Percentiles rank a stretch among this genome's conserved stretches.
Conservation (phyloP, 2,329 filamentous ascomycete species). For the Trichothecium roseum region DNA sequence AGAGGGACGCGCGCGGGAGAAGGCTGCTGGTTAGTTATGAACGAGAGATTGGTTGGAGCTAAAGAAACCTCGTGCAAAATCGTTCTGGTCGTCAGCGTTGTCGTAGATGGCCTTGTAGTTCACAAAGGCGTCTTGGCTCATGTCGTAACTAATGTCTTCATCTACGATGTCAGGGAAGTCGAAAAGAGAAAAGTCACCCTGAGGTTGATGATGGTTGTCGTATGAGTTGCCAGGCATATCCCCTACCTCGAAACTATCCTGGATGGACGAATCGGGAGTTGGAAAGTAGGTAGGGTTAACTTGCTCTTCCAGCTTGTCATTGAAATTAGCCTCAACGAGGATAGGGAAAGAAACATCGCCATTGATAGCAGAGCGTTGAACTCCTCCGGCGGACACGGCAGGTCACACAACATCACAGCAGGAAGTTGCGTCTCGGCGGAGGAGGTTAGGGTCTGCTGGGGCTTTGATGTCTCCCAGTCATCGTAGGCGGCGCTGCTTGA, state of each 20-base stretch:
- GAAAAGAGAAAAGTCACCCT: constrained; percentile 16
- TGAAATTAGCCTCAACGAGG: no score
- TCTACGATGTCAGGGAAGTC: constrained; percentile 42
- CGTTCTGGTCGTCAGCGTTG: constrained; percentile 41
- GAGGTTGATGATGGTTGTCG: constrained; percentile 10
- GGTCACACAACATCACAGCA: constrained; percentile 99
- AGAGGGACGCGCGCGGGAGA: constrained; percentile 60
- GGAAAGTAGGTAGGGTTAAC: constrained; percentile 30
- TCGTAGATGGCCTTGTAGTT: constrained; percentile 36
- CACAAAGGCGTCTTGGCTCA: constrained; percentile 29
- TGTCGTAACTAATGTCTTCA: constrained; percentile 43
- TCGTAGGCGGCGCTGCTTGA: constrained; percentile 1
- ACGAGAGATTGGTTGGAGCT: constrained; percentile 49
- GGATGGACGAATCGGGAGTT: constrained; percentile 57
- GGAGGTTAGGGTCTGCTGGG: constrained; percentile 29
- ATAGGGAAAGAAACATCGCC: no score
- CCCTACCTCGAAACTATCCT: constrained; percentile 53
- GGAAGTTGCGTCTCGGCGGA: constrained; percentile 99
- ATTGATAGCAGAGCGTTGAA: no score
- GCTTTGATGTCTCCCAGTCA: no score
- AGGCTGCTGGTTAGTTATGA: constrained; percentile 63
- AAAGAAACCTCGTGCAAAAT: constrained; percentile 34
- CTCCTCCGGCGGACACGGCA: constrained; percentile 71
- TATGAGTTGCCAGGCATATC: constrained; percentile 41
- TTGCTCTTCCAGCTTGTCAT: no score